Evolutionary conservation across 163 green algal species (phyloP).

Genomic region (Chloromonas sp.): DNA sequence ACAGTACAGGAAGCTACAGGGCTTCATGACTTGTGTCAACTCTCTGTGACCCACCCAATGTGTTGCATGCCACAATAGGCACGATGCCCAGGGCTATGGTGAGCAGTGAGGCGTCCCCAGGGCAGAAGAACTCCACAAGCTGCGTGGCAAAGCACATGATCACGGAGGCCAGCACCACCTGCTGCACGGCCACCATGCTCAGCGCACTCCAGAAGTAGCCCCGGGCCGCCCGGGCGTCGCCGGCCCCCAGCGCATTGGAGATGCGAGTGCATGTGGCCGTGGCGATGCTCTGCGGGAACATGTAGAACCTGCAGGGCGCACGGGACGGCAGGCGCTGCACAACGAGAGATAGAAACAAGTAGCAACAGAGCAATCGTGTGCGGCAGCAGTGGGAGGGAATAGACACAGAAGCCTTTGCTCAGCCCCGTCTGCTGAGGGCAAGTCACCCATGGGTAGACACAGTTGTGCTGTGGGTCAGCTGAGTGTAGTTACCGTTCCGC

Average conservation of each 20-base stretch:
- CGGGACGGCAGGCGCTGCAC: too few species aligned
- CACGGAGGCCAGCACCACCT: neutral
- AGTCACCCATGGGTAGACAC: too few species aligned
- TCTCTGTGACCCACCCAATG: neutral
- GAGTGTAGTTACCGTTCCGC: too few species aligned
- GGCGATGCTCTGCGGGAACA: conserved; percentile 16
- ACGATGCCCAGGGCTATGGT: conserved; percentile 11
- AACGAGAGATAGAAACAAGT: too few species aligned
- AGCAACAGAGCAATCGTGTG: too few species aligned
- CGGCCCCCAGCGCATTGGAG: conserved; percentile 42
- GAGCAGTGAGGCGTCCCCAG: conserved; percentile 1
- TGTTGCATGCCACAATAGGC: conserved; percentile 13
- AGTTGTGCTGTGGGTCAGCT: too few species aligned
- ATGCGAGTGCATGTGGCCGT: conserved; percentile 12
- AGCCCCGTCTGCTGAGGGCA: too few species aligned
- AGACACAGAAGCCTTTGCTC: too few species aligned
- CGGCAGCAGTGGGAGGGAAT: too few species aligned
- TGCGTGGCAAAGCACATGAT: conserved; percentile 2
- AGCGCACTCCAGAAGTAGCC: neutral
- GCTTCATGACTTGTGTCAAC: too few species aligned
- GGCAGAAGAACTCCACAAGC: conserved; percentile 21
- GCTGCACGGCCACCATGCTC: neutral
- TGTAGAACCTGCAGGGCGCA: conserved; percentile 7
- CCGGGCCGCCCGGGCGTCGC: conserved; percentile 23
- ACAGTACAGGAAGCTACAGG: too few species aligned